Conservation (phyloP, 106 monocot species). For the Agapanthus africanus region DNA sequence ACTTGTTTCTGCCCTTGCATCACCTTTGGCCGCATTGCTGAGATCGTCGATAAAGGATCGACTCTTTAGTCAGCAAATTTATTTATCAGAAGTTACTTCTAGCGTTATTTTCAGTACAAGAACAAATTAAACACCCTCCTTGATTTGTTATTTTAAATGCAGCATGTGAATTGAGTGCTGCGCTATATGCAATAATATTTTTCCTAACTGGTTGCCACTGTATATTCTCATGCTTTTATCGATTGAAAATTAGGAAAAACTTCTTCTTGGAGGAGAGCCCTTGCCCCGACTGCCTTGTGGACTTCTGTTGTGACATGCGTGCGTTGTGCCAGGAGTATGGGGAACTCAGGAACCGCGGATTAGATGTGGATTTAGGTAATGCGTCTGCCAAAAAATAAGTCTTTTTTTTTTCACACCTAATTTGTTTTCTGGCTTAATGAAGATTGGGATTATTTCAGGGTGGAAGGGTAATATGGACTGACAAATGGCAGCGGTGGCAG, state of each 20-base stretch:
- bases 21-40: conserved; percentile 56
- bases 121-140: no score
- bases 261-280: conserved; percentile 33
- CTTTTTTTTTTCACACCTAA: no score
- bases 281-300: conserved; percentile 40
- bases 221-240: conserved; percentile 53
- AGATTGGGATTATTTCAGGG: not conserved
- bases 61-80: conserved; percentile 18
- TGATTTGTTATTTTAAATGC: not conserved
- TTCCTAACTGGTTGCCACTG: conserved; percentile 34
- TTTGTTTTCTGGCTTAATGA: no score
- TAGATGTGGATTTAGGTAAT: conserved; percentile 39
- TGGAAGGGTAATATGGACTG: conserved; percentile 2
- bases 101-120: no score
- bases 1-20: conserved; percentile 54
- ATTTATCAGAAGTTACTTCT: no score
- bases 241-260: conserved; percentile 35
- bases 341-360: conserved; percentile 46
- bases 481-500: no score
- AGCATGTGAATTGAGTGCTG: conserved; percentile 34
- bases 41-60: conserved; percentile 35
- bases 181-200: conserved; percentile 24
- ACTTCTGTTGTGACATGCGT: conserved; percentile 42
- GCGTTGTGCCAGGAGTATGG: conserved; percentile 61
- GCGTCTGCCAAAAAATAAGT: no score